These are phyloP conservation scores for Umbelopsis isabellina DNA, from an alignment of 192 early-diverging fungal species.

Conservation along the genomic window DNA sequence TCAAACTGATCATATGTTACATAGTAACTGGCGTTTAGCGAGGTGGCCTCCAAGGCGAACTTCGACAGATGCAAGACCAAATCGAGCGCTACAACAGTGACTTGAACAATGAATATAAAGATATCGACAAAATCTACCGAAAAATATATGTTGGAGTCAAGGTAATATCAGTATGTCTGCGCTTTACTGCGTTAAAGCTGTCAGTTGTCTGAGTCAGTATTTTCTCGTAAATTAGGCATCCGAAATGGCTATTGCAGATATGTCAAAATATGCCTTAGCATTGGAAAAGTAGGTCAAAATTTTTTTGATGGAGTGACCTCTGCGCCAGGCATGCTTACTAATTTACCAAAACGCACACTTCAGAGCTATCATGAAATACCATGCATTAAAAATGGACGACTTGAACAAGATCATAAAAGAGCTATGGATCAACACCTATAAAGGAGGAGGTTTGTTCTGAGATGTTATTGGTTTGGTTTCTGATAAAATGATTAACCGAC, in stretches of 20 bases:
- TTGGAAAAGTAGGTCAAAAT: slow-evolving; percentile 62
- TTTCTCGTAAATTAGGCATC: slow-evolving; percentile 51
- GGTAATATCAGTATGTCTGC: slow-evolving; percentile 33
- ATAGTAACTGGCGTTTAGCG: slow-evolving; percentile 30
- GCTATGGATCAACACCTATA: slow-evolving; percentile 96
- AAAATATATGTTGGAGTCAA: slow-evolving; percentile 71
- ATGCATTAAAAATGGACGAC: slow-evolving; percentile 94
- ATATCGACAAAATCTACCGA: slow-evolving; percentile 73
- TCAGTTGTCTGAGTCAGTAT: neutral
- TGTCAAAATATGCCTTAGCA: slow-evolving; percentile 85
- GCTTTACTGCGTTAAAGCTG: neutral
- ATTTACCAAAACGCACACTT: neutral
- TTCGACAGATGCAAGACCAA: slow-evolving; percentile 84
- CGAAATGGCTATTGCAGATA: slow-evolving; percentile 78
- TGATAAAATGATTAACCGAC: neutral
- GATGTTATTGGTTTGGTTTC: neutral
- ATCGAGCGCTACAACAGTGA: slow-evolving; percentile 57
- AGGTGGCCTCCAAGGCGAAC: slow-evolving; percentile 69
- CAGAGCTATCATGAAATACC: slow-evolving; percentile 87
- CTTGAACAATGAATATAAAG: slow-evolving; percentile 73
- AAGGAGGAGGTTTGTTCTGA: slow-evolving; percentile 68
- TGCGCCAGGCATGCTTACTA: slow-evolving; percentile 16
- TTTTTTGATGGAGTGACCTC: neutral
- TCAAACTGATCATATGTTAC: neutral
- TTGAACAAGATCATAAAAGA: slow-evolving; percentile 97